These are phyloP conservation scores for Allium cepa DNA, from an alignment of 106 monocot genomes.

Conservation along the genomic window DNA sequence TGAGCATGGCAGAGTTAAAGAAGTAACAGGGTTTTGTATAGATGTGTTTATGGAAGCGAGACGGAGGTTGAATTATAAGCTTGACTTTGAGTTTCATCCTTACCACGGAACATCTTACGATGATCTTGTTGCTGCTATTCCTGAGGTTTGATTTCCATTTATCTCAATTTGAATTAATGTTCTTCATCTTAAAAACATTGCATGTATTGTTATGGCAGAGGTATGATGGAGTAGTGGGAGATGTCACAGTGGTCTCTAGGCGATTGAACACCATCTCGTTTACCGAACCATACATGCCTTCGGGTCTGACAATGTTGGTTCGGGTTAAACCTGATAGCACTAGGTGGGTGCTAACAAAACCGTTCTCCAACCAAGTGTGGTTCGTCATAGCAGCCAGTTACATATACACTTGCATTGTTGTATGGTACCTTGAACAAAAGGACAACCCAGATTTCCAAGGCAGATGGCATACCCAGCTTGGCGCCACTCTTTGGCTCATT, in stretches of 20 bases:
- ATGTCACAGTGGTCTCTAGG: slow-evolving; percentile 12
- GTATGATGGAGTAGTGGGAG: slow-evolving; percentile 21
- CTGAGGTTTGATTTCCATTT: background rate
- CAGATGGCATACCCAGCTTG: slow-evolving; percentile 14
- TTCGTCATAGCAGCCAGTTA: slow-evolving; percentile 1
- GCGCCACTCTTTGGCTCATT: slow-evolving; percentile 16
- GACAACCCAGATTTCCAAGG: slow-evolving; percentile 9
- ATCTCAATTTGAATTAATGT: background rate
- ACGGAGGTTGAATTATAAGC: slow-evolving; percentile 10
- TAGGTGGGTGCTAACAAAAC: slow-evolving; percentile 11
- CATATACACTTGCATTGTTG: slow-evolving; percentile 1
- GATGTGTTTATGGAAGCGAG: slow-evolving; percentile 11
- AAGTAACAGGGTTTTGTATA: slow-evolving; percentile 21
- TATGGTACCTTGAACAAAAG: slow-evolving; percentile 18
- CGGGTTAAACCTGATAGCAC: background rate
- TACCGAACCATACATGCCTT: slow-evolving; percentile 12
- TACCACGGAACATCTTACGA: slow-evolving; percentile 8
- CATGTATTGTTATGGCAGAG: background rate
- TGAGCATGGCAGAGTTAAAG: background rate
- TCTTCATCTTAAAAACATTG: background rate
- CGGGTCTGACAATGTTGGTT: slow-evolving; percentile 13
- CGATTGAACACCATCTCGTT: slow-evolving; percentile 7
- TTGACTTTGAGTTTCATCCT: slow-evolving; percentile 9
- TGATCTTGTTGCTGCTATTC: slow-evolving; percentile 12
- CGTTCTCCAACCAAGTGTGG: slow-evolving; percentile 13